These are phyloP conservation scores for Conidiobolus coronatus DNA, from an alignment of 371 early-diverging fungal genomes.

Conservation along the genomic window DNA sequence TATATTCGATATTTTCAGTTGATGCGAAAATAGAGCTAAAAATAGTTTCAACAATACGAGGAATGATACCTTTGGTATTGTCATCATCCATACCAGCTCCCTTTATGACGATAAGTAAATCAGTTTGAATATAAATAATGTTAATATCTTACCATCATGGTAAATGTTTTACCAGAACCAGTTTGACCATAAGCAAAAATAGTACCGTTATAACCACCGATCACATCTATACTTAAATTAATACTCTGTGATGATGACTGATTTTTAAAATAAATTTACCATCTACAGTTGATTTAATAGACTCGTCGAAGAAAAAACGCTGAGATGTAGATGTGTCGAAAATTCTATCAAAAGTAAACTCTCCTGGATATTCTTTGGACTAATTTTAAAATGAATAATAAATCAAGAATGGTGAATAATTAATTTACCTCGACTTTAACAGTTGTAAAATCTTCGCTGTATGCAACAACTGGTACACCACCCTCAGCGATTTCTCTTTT, in stretches of 20 bases:
- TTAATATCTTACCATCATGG: conserved; percentile 69
- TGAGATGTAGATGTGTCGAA: conserved; percentile 69
- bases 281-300: conserved; percentile 78
- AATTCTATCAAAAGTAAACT: conserved; percentile 75
- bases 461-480: conserved; percentile 57
- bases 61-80: conserved; percentile 79
- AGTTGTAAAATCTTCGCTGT: conserved; percentile 38
- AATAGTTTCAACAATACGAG: conserved; percentile 78
- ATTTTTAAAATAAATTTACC: conserved; percentile 24
- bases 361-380: too few relatives aligned
- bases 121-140: background rate
- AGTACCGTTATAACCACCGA: conserved; percentile 84
- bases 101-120: too few relatives aligned
- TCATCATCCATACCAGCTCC: conserved; percentile 80
- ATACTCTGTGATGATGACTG: background rate
- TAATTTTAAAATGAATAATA: too few relatives aligned
- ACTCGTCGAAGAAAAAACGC: conserved; percentile 64
- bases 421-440: conserved; percentile 1
- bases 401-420: too few relatives aligned
- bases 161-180: conserved; percentile 96
- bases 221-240: conserved; percentile 20
- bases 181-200: conserved; percentile 98
- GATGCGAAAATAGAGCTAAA: conserved; percentile 67
- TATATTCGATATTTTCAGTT: conserved; percentile 71
- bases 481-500: conserved; percentile 66